Evolutionary conservation across 2,329 filamentous ascomycete species (phyloP).

Genomic region (Colletotrichum sp.): DNA sequence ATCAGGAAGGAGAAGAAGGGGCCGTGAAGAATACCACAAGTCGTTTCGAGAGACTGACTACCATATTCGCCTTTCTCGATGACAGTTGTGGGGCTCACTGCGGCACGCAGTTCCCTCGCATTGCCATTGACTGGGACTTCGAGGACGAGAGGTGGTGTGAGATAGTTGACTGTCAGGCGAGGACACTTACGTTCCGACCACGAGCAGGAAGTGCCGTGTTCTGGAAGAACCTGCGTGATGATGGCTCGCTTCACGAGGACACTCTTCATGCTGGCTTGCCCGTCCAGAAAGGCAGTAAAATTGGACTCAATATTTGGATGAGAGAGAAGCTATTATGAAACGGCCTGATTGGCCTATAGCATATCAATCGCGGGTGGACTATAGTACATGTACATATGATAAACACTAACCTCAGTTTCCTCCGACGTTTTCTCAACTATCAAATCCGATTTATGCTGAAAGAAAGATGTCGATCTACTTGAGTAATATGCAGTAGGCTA

Average conservation of each 20-base stretch:
- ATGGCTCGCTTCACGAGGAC: background rate
- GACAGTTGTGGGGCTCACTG: background rate
- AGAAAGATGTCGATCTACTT: accelerated
- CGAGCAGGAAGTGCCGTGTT: background rate
- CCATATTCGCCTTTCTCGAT: background rate
- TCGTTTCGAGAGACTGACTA: background rate
- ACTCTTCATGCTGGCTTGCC: background rate
- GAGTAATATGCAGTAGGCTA: background rate
- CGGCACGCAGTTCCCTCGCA: accelerated
- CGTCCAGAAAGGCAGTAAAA: background rate
- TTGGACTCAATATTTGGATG: background rate
- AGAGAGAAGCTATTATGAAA: background rate
- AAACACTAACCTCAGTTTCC: accelerated
- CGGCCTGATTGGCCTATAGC: background rate
- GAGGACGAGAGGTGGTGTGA: background rate
- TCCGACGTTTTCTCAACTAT: background rate
- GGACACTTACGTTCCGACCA: background rate
- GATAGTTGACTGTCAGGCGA: background rate
- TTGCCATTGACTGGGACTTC: accelerated
- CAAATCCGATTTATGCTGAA: accelerated
- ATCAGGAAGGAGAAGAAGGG: background rate
- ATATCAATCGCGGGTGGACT: background rate
- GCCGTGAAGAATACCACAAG: background rate
- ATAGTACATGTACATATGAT: accelerated
- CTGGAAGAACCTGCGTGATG: background rate